These are phyloP conservation scores for Clonostachys rhizophaga DNA, from an alignment of 2,329 filamentous ascomycete species.

Conservation along the genomic window DNA sequence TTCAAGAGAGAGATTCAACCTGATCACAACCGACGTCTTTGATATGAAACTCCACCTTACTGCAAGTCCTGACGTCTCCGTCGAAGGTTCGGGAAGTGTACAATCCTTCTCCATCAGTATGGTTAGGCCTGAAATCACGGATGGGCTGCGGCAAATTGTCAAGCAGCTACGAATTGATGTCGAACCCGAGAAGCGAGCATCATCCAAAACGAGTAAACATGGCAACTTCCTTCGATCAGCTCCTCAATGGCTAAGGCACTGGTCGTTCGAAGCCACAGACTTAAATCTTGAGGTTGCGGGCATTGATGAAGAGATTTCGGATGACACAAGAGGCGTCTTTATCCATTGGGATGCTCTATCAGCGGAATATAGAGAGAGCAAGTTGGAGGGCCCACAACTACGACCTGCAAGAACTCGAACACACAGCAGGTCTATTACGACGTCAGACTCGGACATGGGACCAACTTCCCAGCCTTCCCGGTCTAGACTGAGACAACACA, in stretches of 20 bases:
- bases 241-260: constrained; percentile 79
- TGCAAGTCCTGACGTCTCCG: constrained; percentile 79
- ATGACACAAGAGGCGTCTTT: constrained; percentile 75
- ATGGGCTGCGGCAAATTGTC: constrained; percentile 88
- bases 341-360: constrained; percentile 85
- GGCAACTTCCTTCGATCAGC: constrained; percentile 72
- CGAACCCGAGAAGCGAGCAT: constrained; percentile 51
- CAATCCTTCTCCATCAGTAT: constrained; percentile 88
- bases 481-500: constrained; percentile 45
- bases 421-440: constrained; percentile 65
- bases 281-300: constrained; percentile 90
- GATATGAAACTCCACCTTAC: constrained; percentile 83
- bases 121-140: constrained; percentile 86
- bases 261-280: constrained; percentile 80
- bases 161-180: constrained; percentile 72
- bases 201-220: constrained; percentile 42
- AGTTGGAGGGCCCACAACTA: constrained; percentile 58
- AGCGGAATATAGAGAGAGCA: constrained; percentile 82
- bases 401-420: constrained; percentile 64
- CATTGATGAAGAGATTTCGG: constrained; percentile 77
- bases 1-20: constrained; percentile 74
- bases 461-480: constrained; percentile 29
- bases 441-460: constrained; percentile 61
- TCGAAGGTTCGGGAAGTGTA: constrained; percentile 73
- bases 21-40: constrained; percentile 82